Percentiles rank a stretch among this genome's conserved stretches.
phyloP scores from a whole-genome alignment of 169 alveolate genomes.

The Amoebophrya sp. region DNA sequence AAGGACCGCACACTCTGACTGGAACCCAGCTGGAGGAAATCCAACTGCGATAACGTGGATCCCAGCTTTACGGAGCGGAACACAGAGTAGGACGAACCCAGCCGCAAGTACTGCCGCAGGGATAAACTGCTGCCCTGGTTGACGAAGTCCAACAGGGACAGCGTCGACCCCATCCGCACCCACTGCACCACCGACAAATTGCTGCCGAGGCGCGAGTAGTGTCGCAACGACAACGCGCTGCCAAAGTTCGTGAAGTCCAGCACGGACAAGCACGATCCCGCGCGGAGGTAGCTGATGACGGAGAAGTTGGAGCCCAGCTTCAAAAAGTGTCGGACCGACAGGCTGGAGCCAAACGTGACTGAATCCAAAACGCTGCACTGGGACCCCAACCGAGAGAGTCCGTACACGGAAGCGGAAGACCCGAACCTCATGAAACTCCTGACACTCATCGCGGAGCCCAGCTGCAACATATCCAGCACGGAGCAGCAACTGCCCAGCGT shows the following conservation, averaged over 20 bases:
- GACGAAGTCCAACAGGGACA: neutral
- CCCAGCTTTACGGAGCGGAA: neutral
- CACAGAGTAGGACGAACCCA: conserved; percentile 4
- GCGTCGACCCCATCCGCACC: neutral
- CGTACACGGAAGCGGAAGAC: neutral
- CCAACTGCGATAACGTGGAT: neutral
- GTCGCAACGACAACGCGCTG: neutral
- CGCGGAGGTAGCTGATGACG: neutral
- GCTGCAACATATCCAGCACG: neutral
- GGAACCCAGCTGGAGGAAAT: neutral
- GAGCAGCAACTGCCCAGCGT: neutral
- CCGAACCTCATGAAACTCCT: conserved; percentile 16
- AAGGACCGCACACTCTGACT: neutral
- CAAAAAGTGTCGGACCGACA: neutral
- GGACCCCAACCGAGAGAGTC: neutral
- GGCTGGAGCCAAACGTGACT: conserved; percentile 19
- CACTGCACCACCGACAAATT: neutral
- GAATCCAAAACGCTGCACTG: neutral
- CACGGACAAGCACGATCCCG: neutral
- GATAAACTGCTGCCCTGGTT: neutral
- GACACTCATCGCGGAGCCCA: neutral
- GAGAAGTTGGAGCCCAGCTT: neutral
- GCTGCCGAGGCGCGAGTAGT: conserved; percentile 1
- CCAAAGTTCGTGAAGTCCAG: neutral
- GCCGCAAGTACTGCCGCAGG: conserved; percentile 24